A percentile compares a stretch with the other conserved stretches of the same genome.
Evolutionary conservation across 2,329 filamentous ascomycete genomes (phyloP).

Genomic region (Plenodomus lindquistii): DNA sequence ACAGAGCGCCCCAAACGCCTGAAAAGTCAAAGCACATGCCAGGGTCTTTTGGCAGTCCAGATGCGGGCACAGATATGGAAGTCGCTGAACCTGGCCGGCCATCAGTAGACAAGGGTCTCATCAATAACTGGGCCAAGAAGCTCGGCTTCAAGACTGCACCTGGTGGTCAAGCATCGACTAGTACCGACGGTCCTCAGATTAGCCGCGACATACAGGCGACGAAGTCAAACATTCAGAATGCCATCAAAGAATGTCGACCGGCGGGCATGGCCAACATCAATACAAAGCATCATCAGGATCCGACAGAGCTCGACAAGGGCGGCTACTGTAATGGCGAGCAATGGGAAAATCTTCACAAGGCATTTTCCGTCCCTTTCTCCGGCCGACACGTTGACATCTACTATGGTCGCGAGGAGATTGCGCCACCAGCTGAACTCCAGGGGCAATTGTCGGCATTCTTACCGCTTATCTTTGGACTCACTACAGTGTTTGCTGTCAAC

Average conservation of each 20-base stretch:
- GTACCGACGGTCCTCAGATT: conserved; percentile 41
- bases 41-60: conserved; percentile 43
- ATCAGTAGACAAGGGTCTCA: conserved; percentile 29
- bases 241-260: conserved; percentile 43
- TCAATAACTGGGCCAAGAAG: conserved; percentile 45
- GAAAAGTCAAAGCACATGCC: conserved; percentile 40
- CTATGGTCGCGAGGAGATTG: conserved; percentile 36
- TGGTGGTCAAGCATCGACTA: conserved; percentile 11
- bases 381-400: conserved; percentile 42
- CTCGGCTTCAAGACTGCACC: conserved; percentile 38
- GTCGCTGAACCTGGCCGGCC: conserved; percentile 25
- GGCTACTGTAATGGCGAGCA: conserved; percentile 45
- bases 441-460: conserved; percentile 33
- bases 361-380: conserved; percentile 39
- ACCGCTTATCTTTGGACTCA: conserved; percentile 39
- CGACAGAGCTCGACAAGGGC: conserved; percentile 42
- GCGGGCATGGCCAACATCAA: conserved; percentile 39
- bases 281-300: conserved; percentile 41
- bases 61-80: conserved; percentile 36
- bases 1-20: conserved; percentile 27
- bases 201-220: conserved; percentile 40
- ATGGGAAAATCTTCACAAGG: conserved; percentile 44
- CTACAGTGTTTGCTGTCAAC: conserved; percentile 65
- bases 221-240: conserved; percentile 41
- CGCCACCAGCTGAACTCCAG: conserved; percentile 32